Conservation (phyloP, 2,329 filamentous ascomycete species). For the Fusarium abutilonis region DNA sequence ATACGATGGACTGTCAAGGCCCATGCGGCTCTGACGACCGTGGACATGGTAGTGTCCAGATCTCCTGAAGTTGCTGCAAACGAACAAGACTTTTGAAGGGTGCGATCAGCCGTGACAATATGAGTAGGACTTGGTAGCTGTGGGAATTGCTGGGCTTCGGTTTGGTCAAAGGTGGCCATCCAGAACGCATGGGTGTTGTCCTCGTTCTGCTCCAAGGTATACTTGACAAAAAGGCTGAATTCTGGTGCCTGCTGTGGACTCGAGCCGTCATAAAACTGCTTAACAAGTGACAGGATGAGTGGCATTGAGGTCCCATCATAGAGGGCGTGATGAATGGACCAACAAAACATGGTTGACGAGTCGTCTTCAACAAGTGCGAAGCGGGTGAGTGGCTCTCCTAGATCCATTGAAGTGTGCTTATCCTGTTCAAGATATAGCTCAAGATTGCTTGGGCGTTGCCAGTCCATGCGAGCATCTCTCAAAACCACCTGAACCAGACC, state of each 20-base stretch:
- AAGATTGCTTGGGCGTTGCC: constrained; percentile 40
- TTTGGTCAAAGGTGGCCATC: neutral
- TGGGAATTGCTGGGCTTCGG: no score
- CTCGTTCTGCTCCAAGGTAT: neutral
- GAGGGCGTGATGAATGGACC: constrained; percentile 4
- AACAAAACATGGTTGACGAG: neutral
- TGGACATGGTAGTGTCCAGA: constrained; percentile 2
- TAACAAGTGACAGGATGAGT: constrained; percentile 1
- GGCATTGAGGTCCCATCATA: constrained; percentile 9
- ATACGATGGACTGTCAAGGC: constrained; percentile 37
- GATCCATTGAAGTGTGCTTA: constrained; percentile 45
- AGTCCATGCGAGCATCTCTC: constrained; percentile 47
- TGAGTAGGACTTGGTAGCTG: neutral
- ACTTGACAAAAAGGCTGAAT: neutral
- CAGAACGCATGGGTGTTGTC: neutral
- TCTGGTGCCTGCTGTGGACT: neutral
- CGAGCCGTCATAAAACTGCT: neutral
- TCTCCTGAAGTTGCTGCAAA: neutral
- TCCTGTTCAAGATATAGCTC: constrained; percentile 52
- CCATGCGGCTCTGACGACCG: constrained; percentile 42
- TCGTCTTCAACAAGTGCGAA: constrained; percentile 52
- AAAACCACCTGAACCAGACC: constrained; percentile 59
- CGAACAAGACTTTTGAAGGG: neutral
- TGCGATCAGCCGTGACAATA: neutral
- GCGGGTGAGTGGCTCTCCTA: constrained; percentile 49